Base-by-base conservation (phyloP, 805 yeast genomes). In the Blastobotrys mokoenaii region DNA sequence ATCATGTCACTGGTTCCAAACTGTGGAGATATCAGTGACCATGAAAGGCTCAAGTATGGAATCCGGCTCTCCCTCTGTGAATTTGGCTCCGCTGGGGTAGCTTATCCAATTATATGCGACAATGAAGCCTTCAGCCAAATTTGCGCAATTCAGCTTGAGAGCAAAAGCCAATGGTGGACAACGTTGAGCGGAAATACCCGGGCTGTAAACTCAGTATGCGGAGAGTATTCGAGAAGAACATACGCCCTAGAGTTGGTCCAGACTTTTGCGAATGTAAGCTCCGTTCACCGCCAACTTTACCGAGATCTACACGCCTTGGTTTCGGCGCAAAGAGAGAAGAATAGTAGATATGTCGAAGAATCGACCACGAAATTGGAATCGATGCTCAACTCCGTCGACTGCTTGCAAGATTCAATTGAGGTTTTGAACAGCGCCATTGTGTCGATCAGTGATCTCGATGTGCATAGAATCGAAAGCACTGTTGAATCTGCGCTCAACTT, bases 151-250 rank as follows among this genome's bases (percentile, higher is more conserved):
- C 46, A 39, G 31, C 47, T 63, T 38, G 65, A 56, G 38, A 27
- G 59, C 1, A 45, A 48, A 16, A 51, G 64, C 0, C 83, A 80
- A 52, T 77, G 81, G 72, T 82, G 90, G 90, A 80, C 88, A 0
- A 77, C 82, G 0, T 82, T 73, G 55, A 79, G 79, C 50, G 86
- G 86, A 0, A 74, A 80, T 54, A 80, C 75, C 57, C 69, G 79
- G 39, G 70, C 73, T 29, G 63, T 81, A 2, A 66, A 74, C 1
- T 66, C 69, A 1, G 63, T 80, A 0, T 82, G 88, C 12, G n/a
- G 18, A 5, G 39, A 36, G 8, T 22, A 22, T 22, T 22, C 27
- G 8, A 22, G 27, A 8, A 22, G 8, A 22, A 22, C 27, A 8
- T 22, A 22, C 8, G 27, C 27, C 4, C 8, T 5, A 4, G 7